Evolutionary conservation across 1,284 basidiomycete genomes (phyloP).

Genomic region (Pseudozyma pruni): DNA sequence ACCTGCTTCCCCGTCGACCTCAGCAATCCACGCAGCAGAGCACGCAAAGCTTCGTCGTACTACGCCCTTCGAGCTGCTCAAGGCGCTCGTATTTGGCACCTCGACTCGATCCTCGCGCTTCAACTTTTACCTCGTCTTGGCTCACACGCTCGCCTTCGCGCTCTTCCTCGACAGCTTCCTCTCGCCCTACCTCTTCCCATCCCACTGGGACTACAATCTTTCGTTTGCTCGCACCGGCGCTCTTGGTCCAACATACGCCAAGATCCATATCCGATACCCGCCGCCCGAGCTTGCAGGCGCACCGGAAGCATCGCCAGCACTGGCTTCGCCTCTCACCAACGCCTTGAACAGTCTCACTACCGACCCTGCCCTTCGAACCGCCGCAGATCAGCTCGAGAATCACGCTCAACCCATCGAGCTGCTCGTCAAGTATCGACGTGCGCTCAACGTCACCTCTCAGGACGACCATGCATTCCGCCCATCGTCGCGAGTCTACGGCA

Average conservation of each 20-base stretch:
- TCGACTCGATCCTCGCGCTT: constrained; percentile 51
- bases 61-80: constrained; percentile 30
- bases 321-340: constrained; percentile 13
- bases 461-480: constrained; percentile 22
- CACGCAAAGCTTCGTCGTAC: constrained; percentile 16
- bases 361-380: constrained; percentile 21
- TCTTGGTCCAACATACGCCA: constrained; percentile 56
- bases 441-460: constrained; percentile 21
- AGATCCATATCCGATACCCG: constrained; percentile 64
- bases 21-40: background rate
- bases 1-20: constrained; percentile 1
- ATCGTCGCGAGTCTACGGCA: constrained; percentile 18
- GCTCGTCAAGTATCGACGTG: constrained; percentile 42
- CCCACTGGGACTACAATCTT: constrained; percentile 63
- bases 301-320: constrained; percentile 14
- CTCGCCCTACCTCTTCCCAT: constrained; percentile 65
- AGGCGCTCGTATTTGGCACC: constrained; percentile 47
- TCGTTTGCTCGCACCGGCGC: constrained; percentile 62
- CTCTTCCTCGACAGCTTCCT: constrained; percentile 62
- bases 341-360: constrained; percentile 52
- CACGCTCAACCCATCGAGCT: constrained; percentile 52
- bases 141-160: constrained; percentile 57
- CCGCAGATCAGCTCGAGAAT: background rate
- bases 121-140: constrained; percentile 49
- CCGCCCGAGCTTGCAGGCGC: constrained; percentile 49